Base-by-base conservation (phyloP, 1,284 basidiomycete genomes). In the Cerrena zonata region DNA sequence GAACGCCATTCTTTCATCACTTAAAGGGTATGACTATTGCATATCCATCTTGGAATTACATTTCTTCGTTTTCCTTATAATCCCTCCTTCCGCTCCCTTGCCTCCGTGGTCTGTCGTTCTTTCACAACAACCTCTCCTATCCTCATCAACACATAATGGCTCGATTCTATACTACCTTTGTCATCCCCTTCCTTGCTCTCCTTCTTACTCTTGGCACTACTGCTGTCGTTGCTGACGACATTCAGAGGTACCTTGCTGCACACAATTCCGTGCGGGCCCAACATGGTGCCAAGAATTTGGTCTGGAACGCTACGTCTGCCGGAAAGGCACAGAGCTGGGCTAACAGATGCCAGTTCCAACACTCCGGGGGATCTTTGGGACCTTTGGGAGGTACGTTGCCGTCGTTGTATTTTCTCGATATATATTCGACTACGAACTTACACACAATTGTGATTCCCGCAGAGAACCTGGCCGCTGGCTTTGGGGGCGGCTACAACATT, bases 381-480 rank as follows among this genome's bases (percentile, higher is more conserved):
- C 65, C 69, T 10, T 74, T 69, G 53, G 81, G 81, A 58, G 78
- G 78, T 79, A 25, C 24, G 48, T 65, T 23, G 23, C 12, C 27
- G 44, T 26, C n/a, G n/a, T n/a, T n/a, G n/a, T 23, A 24, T 27
- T 4, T 38, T 27, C 7, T 37, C 22, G 51, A 7, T 57, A n/a
- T n/a, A 36, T 11, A 36, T 79, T 79, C n/a, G 11, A 11, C 34
- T n/a, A 36, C 34, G n/a, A 11, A n/a, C n/a, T n/a, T n/a, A n/a
- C n/a, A n/a, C n/a, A n/a, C n/a, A n/a, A n/a, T n/a, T n/a, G n/a
- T n/a, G 11, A n/a, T 36, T 36, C 39, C 5, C 5, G 18, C 18
- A 41, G 39, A 82, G 63, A 82, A 83, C 54, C 62, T 82, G 54
- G 79, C 79, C 47, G 79, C 80, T 53, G 80, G 79, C 5, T 80